A percentile compares a stretch with the other conserved stretches of the same genome.
Evolutionary conservation across 495 filamentous ascomycete genomes (phyloP).

Genomic region (Neurospora pannonica): DNA sequence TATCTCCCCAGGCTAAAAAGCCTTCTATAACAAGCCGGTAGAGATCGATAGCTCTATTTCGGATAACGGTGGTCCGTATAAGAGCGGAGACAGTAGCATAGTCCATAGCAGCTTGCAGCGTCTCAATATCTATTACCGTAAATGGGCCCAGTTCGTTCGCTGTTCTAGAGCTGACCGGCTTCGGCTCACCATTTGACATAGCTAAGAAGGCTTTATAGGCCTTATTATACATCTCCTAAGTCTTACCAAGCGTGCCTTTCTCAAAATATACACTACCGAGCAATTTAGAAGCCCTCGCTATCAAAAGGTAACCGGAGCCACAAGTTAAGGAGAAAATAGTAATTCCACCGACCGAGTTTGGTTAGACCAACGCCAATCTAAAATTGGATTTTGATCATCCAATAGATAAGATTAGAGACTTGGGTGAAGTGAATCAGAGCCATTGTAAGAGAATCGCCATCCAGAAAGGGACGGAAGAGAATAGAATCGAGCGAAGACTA

Average conservation of each 20-base stretch:
- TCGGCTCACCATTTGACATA: background rate
- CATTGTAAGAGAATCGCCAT: background rate
- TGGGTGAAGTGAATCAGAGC: background rate
- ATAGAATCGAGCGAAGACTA: background rate
- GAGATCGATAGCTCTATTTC: background rate
- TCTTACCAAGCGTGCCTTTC: background rate
- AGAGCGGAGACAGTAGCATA: background rate
- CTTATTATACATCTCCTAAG: background rate
- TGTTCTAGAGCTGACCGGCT: too few relatives aligned
- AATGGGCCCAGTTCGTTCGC: too few relatives aligned
- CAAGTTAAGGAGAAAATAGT: background rate
- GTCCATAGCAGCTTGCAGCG: background rate
- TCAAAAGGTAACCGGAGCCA: background rate
- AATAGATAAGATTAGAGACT: background rate
- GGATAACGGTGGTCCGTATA: background rate
- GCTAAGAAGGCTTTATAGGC: background rate
- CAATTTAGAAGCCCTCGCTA: background rate
- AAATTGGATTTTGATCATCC: constrained; percentile 1
- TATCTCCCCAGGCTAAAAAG: background rate
- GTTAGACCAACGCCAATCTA: background rate
- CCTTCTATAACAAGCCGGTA: background rate
- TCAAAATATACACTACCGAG: background rate
- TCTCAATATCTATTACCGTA: background rate
- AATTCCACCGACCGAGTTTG: background rate
- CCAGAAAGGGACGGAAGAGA: background rate